Evolutionary conservation across 495 filamentous ascomycete species (phyloP).

Genomic region (Hypoxylon lienhwacheense): DNA sequence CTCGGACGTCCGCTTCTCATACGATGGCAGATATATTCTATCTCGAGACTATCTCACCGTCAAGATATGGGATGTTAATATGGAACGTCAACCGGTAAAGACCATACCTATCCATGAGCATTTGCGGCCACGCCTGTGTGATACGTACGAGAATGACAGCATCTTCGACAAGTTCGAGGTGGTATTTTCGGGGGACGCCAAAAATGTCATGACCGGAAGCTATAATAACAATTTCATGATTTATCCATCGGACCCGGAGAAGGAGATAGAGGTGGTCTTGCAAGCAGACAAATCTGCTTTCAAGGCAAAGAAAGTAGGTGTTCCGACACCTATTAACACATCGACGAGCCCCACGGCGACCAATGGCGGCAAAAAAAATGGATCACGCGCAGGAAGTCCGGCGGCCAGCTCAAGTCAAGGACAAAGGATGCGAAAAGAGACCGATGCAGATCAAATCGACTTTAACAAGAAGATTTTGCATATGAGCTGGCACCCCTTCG

Average conservation of each 20-base stretch:
- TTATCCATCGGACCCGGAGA: conserved; percentile 91
- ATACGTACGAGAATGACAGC: conserved; percentile 98
- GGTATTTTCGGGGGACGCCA: conserved; percentile 95
- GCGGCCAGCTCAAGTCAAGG: conserved; percentile 80
- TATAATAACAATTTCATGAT: conserved; percentile 99
- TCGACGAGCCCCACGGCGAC: conserved; percentile 68
- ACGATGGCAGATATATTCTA: conserved; percentile 94
- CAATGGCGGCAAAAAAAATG: conserved; percentile 76
- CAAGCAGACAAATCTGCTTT: conserved; percentile 99
- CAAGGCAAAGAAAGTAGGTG: conserved; percentile 99
- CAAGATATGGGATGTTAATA: conserved; percentile 99
- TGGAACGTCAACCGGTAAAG: conserved; percentile 95
- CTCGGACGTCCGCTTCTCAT: conserved; percentile 95
- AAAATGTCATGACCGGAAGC: conserved; percentile 99
- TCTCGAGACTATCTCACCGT: conserved; percentile 97
- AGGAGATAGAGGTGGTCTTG: conserved; percentile 94
- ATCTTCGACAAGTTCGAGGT: conserved; percentile 99
- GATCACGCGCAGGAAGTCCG: conserved; percentile 85
- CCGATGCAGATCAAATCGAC: conserved; percentile 98
- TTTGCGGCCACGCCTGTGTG: conserved; percentile 88
- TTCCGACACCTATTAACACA: conserved; percentile 93
- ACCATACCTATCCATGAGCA: conserved; percentile 99
- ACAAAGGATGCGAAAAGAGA: conserved; percentile 97
- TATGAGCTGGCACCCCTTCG: conserved; percentile 99
- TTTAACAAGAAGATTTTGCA: conserved; percentile 99